Evolutionary conservation across 164 flowering plant genomes (phyloP), one percentile per base, ranked within the genome.

Genomic region (Vitis rotundifolia): DNA sequence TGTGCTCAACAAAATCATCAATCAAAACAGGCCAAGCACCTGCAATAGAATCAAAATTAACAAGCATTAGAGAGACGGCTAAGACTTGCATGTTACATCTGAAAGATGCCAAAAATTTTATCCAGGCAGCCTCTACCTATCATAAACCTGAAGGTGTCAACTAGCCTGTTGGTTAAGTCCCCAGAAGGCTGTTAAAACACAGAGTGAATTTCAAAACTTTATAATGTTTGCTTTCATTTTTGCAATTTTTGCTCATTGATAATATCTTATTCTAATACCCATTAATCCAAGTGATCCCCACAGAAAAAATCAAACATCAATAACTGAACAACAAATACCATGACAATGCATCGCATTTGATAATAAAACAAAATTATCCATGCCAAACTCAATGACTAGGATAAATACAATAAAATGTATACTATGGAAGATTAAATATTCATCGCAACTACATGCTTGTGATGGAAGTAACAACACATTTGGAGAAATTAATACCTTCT

Each of bases 1-100:
- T 91, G 69, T 90, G 86, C 82, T 90, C 98, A 54, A 94, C 98
- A 73, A 94, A 94, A n/a, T 94, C 98, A 80, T 94, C 98, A 28
- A 94, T 89, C 15, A 94, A 75, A 68, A 92, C 89, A 57, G 98
- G 97, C 97, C 97, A 94, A 63, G 98, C 97, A 78, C 98, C 98
- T 94, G 85, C 61, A 79, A 63, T 52, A 57, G 29, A 9, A 54
- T 5, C 19, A 53, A 15, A 59, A 53, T 9, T 5, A 69, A 47
- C n/a, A n/a, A 44, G 3, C 11, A 19, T 15, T 55, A 51, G n/a
- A 9, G 13, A 48, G 48, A 31, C 44, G 3, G 44, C 44, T 37
- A 44, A 62, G 9, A 62, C 2, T 18, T 9, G 51, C 65, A 44
- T 8, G 26, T 7, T n/a, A 3, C n/a, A 16, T 8, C 7, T 62